These are phyloP conservation scores for Penicillium alfredii DNA, from an alignment of 495 filamentous ascomycete species.

Conservation along the genomic window DNA sequence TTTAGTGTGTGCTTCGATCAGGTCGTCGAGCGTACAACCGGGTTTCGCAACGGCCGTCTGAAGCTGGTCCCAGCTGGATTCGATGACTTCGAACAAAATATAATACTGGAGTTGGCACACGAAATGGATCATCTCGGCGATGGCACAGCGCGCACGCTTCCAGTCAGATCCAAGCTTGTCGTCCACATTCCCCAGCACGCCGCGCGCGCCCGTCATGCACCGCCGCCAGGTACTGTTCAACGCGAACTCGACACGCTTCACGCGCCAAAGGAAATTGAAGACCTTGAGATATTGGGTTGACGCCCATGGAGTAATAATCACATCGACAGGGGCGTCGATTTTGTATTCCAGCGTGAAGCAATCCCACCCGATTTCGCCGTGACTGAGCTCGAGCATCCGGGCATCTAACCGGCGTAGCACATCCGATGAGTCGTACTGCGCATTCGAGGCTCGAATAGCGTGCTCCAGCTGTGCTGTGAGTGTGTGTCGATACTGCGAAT, in stretches of 20 bases:
- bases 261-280: constrained; percentile 98
- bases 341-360: constrained; percentile 99
- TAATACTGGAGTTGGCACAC: constrained; percentile 97
- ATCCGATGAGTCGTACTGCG: constrained; percentile 91
- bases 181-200: constrained; percentile 78
- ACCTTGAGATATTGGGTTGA: constrained; percentile 96
- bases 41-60: constrained; percentile 73
- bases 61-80: constrained; percentile 84
- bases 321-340: constrained; percentile 93
- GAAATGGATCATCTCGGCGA: constrained; percentile 98
- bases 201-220: constrained; percentile 90
- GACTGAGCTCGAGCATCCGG: constrained; percentile 89
- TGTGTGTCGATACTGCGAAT: constrained; percentile 89
- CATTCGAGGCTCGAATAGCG: constrained; percentile 94
- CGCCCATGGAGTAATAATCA: constrained; percentile 91
- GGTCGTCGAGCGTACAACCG: constrained; percentile 85
- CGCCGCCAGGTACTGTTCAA: constrained; percentile 87
- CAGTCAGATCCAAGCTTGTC: constrained; percentile 74
- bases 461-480: constrained; percentile 96
- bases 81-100: constrained; percentile 97
- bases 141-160: constrained; percentile 79
- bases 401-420: constrained; percentile 89
- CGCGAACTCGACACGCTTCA: constrained; percentile 96
- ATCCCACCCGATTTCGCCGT: constrained; percentile 98
- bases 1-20: constrained; percentile 83